Base-by-base conservation (phyloP, 495 filamentous ascomycete genomes). In the Poronia punctata region DNA sequence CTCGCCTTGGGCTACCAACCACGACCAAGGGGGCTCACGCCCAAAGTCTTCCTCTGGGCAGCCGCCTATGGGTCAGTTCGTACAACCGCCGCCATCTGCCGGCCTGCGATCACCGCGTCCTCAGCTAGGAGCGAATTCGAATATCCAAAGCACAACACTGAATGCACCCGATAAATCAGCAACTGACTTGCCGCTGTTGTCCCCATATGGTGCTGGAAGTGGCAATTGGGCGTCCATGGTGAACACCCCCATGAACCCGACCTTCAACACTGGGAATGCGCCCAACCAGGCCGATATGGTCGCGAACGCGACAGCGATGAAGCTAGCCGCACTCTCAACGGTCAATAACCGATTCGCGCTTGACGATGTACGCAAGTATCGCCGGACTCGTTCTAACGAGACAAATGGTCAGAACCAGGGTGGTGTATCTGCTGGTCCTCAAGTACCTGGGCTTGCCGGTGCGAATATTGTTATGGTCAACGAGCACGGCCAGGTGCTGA, bases 181-280 rank as follows among this genome's bases (percentile, higher is more conserved):
- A 25, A 43, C 58, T 5, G 88, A 90, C 29, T 68, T 95, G 35
- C 86, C 89, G 9, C 63, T 95, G 50, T 74, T 98, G 34, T 97
- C 92, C 11, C 92, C 92, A 0, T 97, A 95, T 59, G 79, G 79
- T 46, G 68, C 82, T 41, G 78, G 77, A 33, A 84, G 85, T 57
- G 86, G 85, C 24, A 97, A 88, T 72, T 98, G 92, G 92, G 92
- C 93, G 23, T 97, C 92, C 17, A 92, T 95, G 84, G 81, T 89
- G 47, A 97, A 95, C 67, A 98, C 92, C 3, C 92, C 92, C 1
- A 95, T 97, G 85, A 87, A 87, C 17, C 66, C 86, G 5, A 89
- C 77, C 37, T 98, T 98, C 60, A 67, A 79, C 63, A 46, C 65
- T 45, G 69, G 66, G 41, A 67, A 68, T 45, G 64, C 61, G 22